These are phyloP conservation scores for Apiotrichum gracile DNA, from an alignment of 1,284 basidiomycete genomes.

Conservation along the genomic window DNA sequence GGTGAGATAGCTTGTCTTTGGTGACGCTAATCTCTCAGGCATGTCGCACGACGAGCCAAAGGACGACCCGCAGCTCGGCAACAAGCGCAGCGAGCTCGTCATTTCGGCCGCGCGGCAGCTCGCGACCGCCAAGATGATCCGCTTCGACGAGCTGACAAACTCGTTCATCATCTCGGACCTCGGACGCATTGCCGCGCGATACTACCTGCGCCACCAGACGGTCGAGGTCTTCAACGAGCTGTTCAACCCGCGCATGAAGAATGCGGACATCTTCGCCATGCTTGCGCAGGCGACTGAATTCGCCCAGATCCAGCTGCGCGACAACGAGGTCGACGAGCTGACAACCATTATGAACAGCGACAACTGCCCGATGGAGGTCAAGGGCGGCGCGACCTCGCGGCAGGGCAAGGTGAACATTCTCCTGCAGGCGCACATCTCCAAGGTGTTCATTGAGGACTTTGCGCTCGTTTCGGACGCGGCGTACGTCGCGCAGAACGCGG, in stretches of 20 bases:
- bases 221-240: slow-evolving; percentile 83
- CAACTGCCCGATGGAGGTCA: slow-evolving; percentile 65
- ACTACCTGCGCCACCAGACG: slow-evolving; percentile 83
- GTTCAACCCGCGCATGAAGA: slow-evolving; percentile 80
- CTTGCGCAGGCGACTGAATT: slow-evolving; percentile 93
- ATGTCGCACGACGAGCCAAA: slow-evolving; percentile 65
- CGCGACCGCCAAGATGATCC: slow-evolving; percentile 75
- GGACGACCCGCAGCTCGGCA: slow-evolving; percentile 73
- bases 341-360: slow-evolving; percentile 61
- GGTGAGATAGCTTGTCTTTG: slow-evolving; percentile 51
- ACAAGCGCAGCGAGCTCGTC: slow-evolving; percentile 69
- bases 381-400: slow-evolving; percentile 68
- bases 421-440: slow-evolving; percentile 84
- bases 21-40: slow-evolving; percentile 51
- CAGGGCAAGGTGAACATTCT: slow-evolving; percentile 94
- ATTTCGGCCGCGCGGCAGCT: slow-evolving; percentile 65
- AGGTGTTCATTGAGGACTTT: slow-evolving; percentile 80
- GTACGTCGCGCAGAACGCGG: slow-evolving; percentile 87
- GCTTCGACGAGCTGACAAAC: slow-evolving; percentile 60
- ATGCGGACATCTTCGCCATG: slow-evolving; percentile 85
- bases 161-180: slow-evolving; percentile 74
- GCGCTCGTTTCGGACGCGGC: slow-evolving; percentile 93
- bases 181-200: slow-evolving; percentile 91
- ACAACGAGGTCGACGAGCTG: slow-evolving; percentile 82
- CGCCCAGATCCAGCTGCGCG: slow-evolving; percentile 88